Evolutionary conservation across 2,329 filamentous ascomycete genomes (phyloP), one percentile per base, ranked within the genome.

Genomic region (Paraconiothyrium brasiliense): DNA sequence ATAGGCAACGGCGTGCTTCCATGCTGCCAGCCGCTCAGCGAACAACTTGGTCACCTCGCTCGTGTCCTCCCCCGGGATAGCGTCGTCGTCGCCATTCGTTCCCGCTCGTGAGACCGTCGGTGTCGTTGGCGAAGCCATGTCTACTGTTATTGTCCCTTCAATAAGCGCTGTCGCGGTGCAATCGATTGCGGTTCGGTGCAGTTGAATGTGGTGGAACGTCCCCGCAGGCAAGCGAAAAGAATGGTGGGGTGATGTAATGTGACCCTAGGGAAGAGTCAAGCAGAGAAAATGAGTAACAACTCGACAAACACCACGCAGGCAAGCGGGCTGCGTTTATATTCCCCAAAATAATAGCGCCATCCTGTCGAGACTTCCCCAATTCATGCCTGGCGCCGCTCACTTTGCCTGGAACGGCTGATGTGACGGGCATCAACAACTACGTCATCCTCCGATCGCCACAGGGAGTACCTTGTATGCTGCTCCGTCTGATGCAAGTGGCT

Each of bases 1-100:
- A 76, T 97, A 94, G 59, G 85, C 92, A 65, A 93, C 92, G 63
- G 94, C 92, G 78, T 98, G 94, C 79, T 97, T 98, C 93, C 93
- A 99, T 50, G 95, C 95, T 73, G 92, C 91, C 63, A 99, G 85
- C 67, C 95, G 89, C 83, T 98, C 93, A 58, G 90, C 85, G 66
- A 99, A 90, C 54, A 98, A 86, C 76, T 79, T 83, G 48, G 82
- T 84, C 44, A 80, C 76, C 74, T 84, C 82, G 65, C 79, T 82
- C 58, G 80, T 82, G 63, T 84, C 83, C 71, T 84, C 83, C 34
- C 79, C 81, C 4, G 82, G 80, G 39, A 84, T 73, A 7, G 81
- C 81, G 61, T 83, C 82, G 47, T 83, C 80, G 49, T 82, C 79
- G 47, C 62, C 62, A 49, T 71, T 77, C 3, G 76, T 78, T 37